Base-by-base conservation (phyloP, 2,329 filamentous ascomycete genomes). In the Sphaerulina musiva region DNA sequence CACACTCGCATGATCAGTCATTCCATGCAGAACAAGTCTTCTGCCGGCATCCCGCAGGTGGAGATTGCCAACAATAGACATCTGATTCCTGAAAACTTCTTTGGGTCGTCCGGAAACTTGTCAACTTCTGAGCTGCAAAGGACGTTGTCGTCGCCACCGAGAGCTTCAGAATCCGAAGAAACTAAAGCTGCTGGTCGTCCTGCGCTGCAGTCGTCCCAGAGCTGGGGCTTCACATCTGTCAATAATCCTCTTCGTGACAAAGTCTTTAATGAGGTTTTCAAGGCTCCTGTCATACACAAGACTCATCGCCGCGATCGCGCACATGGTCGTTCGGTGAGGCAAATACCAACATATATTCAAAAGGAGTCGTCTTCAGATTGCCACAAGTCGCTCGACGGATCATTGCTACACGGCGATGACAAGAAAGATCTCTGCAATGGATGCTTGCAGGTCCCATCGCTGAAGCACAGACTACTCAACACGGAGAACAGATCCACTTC, bases 1-100 rank as follows among this genome's bases (percentile, higher is more conserved):
- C 47, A 56, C 31, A 51, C 74, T 45, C 73, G 82, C 46, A 76
- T 84, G 46, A 78, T 85, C 57, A 85, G 82, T 65, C 90, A 95
- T 69, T 95, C 89, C 10, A 79, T 95, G 31, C 79, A 95, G 56
- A 80, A 82, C 34, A 51, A 51, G 32, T 26, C 48, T 12, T 51
- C 48, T 12, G 81, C 86, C 20, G 60, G 58, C 9, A 82, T 95
- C 31, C 91, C 92, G 1, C 92, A 93, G 40, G 92, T 97, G 45
- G 89, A 93, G 0, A 89, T 96, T 57, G 88, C 92, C 66, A 91
- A 96, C 69, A 97, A 97, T 68, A 83, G 86, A 60, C 92, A 97
- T 67, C 95, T 97, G 55, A 83, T 96, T 41, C 92, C 92, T 1
- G 83, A 89, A 44, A 88, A 87, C 64, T 78, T 96, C 29, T 85